Base-by-base conservation (phyloP, 108 stramenopile species). In the Nitzschia sp. region DNA sequence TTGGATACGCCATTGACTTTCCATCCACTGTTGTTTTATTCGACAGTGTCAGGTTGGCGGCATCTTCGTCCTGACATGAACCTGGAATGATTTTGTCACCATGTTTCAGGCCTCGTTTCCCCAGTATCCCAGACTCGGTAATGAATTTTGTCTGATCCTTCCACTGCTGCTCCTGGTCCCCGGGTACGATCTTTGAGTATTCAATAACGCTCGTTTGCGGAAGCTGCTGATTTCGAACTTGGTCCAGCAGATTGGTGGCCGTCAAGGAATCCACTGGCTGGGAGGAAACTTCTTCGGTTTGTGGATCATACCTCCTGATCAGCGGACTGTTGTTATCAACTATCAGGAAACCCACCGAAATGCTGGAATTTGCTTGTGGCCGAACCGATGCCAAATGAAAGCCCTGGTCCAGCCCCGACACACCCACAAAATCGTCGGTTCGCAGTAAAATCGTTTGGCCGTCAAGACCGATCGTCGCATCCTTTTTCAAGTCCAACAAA, bases 221-320 rank as follows among this genome's bases (percentile, higher is more conserved):
- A 11, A 75, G 30, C 51, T 36, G 61, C 9, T 24, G 51, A 13
- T 45, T 46, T 59, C 45, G 59, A 21, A 89, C 77, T 32, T 84
- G 83, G 1, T 60, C 2, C 30, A 77, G 9, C 25, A 90, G 46
- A 74, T 91, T 87, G 1, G 57, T 17, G 19, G 54, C 23, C 17
- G 85, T 86, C 27, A 74, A 30, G 19, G 70, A 77, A 38, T 90
- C 89, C 17, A 90, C 55, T n/a, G 76, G 48, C 18, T 74, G 62
- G 1, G 85, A 85, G 3, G 87, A 88, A 9, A 90, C 74, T 81
- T 95, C 94, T 72, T 95, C 94, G 0, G 88, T 92, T 21, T 56
- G 63, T 18, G 74, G 76, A 82, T 90, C 80, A 55, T 91, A 95
- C 54, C 57, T 59, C 34, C 85, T 63, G 28, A 84, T 72, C 66